These are phyloP conservation scores for Diplotaxis tenuifolia DNA, from an alignment of 345 rosid genomes.

Conservation along the genomic window DNA sequence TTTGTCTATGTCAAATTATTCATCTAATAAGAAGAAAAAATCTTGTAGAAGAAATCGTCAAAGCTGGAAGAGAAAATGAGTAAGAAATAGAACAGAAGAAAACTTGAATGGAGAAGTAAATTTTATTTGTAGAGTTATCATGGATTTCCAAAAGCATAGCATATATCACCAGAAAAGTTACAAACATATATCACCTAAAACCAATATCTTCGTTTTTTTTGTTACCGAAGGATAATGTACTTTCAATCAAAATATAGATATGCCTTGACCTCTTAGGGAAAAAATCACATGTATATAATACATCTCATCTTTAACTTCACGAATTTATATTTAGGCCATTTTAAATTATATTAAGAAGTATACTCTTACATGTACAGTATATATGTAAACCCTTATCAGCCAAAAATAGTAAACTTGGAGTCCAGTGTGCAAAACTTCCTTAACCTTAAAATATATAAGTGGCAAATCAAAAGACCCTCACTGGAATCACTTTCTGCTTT, in stretches of 20 bases:
- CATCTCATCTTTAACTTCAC: neutral
- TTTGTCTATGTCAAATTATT: neutral
- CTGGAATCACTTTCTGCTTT: slow-evolving; percentile 12
- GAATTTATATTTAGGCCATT: neutral
- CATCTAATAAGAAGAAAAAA: neutral
- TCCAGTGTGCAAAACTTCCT: slow-evolving; percentile 10
- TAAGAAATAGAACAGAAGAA: neutral
- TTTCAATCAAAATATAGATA: neutral
- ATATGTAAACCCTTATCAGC: slow-evolving; percentile 10
- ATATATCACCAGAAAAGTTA: no score
- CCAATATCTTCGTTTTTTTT: neutral
- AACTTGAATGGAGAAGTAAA: neutral
- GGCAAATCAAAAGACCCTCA: slow-evolving; percentile 20
- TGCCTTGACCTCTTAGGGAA: neutral
- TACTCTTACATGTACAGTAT: neutral
- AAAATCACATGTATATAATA: neutral
- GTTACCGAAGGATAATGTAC: neutral
- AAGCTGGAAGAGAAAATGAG: neutral
- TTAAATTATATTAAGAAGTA: neutral
- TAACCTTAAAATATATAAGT: slow-evolving; percentile 10
- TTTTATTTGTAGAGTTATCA: neutral
- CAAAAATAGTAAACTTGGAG: slow-evolving; percentile 10
- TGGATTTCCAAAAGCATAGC: neutral
- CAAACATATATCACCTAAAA: neutral
- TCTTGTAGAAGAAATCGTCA: neutral